Conservation (phyloP, 2,329 filamentous ascomycete genomes). For the Ilyonectria destructans region DNA sequence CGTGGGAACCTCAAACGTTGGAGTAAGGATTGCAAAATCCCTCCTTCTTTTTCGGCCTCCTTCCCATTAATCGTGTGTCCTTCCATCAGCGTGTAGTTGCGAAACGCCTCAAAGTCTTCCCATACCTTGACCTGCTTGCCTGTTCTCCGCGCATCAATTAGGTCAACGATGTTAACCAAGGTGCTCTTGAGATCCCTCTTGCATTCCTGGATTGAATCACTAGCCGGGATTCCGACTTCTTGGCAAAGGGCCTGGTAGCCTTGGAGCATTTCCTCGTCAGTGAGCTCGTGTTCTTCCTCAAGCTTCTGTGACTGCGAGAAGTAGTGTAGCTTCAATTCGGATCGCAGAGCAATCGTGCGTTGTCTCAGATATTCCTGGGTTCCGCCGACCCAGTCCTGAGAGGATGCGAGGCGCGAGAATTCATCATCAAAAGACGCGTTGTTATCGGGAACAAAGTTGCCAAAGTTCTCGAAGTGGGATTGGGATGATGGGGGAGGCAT, state of each 20-base stretch:
- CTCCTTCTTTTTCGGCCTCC: conserved; percentile 45
- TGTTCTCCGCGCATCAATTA: conserved; percentile 51
- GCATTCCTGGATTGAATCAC: conserved; percentile 41
- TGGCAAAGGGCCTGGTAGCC: conserved; percentile 49
- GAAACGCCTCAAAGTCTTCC: conserved; percentile 51
- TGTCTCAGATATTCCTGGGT: conserved; percentile 48
- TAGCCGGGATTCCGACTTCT: conserved; percentile 47
- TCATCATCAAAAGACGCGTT: conserved; percentile 51
- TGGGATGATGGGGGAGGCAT: conserved; percentile 43
- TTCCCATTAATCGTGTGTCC: conserved; percentile 38
- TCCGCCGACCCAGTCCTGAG: conserved; percentile 51
- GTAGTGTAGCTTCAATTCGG: conserved; percentile 51
- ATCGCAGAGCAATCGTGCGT: conserved; percentile 52
- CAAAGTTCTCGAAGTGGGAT: conserved; percentile 53
- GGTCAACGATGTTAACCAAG: conserved; percentile 53
- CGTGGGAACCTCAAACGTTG: conserved; percentile 28
- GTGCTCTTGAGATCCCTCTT: conserved; percentile 45
- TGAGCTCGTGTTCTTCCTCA: conserved; percentile 38
- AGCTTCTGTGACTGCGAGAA: conserved; percentile 40
- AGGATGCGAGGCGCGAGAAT: conserved; percentile 52
- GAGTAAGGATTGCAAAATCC: conserved; percentile 45
- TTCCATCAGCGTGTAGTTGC: conserved; percentile 44
- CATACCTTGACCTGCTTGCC: conserved; percentile 46
- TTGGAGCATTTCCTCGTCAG: conserved; percentile 39
- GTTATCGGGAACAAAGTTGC: conserved; percentile 50